Evolutionary conservation across 345 rosid species (phyloP).

Genomic region (Barbarea vulgaris): DNA sequence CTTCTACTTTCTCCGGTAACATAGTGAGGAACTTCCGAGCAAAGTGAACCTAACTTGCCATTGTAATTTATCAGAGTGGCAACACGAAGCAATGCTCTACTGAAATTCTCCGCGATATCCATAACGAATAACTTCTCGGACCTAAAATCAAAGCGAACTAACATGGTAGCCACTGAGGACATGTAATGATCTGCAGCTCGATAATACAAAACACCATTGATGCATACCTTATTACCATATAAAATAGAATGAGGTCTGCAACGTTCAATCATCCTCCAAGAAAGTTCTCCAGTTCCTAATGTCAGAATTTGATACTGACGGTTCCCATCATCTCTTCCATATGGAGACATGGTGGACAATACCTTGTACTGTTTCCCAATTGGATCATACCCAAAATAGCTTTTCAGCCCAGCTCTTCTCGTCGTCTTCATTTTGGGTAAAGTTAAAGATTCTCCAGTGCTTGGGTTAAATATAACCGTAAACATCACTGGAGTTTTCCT

Average conservation of each 20-base stretch:
- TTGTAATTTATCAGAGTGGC: not conserved
- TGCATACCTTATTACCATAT: not conserved
- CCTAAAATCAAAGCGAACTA: not conserved
- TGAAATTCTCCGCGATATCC: not conserved
- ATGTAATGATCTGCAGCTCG: not conserved
- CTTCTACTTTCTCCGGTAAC: too few species aligned
- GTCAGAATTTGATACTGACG: not conserved
- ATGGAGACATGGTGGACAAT: not conserved
- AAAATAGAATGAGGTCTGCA: not conserved
- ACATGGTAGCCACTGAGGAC: too few species aligned
- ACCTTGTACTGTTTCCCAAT: not conserved
- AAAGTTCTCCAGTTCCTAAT: not conserved
- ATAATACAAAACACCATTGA: conserved; percentile 5
- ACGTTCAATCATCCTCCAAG: not conserved
- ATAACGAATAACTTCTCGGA: not conserved
- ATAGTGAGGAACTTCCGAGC: too few species aligned
- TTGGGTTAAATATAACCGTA: not conserved
- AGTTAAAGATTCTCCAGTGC: not conserved
- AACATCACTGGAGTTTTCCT: too few species aligned
- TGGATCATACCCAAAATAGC: not conserved
- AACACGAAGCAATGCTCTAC: too few species aligned
- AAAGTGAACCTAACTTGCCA: not conserved
- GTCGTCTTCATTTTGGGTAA: not conserved
- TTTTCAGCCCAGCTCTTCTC: not conserved
- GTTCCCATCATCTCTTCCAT: too few species aligned